Percentiles rank a stretch among this genome's conserved stretches.
Conservation (phyloP, 1,284 basidiomycete species). For the Sporisorium sorghi region DNA sequence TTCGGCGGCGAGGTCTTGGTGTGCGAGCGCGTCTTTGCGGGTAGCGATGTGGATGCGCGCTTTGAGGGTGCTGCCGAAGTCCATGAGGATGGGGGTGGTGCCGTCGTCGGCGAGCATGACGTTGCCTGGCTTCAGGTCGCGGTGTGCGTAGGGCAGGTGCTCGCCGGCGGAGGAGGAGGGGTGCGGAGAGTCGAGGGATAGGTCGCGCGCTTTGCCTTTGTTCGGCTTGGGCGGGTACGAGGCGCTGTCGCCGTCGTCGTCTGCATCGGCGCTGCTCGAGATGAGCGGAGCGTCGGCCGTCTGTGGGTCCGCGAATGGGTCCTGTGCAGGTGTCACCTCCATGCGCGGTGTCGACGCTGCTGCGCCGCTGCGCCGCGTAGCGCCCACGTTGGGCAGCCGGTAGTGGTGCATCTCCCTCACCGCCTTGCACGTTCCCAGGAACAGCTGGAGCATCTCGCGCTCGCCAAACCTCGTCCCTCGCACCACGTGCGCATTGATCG, state of each 20-base stretch:
- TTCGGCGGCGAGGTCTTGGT: slow-evolving; percentile 67
- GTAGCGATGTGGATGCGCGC: slow-evolving; percentile 83
- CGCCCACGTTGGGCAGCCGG: slow-evolving; percentile 49
- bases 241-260: slow-evolving; percentile 71
- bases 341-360: slow-evolving; percentile 25
- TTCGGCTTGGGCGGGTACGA: slow-evolving; percentile 55
- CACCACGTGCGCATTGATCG: slow-evolving; percentile 86
- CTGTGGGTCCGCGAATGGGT: slow-evolving; percentile 41
- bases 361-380: slow-evolving; percentile 21
- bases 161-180: too few species aligned
- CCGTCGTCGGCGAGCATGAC: slow-evolving; percentile 96
- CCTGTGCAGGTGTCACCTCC: slow-evolving; percentile 41
- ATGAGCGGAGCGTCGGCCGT: slow-evolving; percentile 54
- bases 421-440: slow-evolving; percentile 92
- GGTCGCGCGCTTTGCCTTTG: slow-evolving; percentile 45
- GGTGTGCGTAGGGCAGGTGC: slow-evolving; percentile 86
- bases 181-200: slow-evolving; percentile 13
- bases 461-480: slow-evolving; percentile 87
- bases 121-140: slow-evolving; percentile 95
- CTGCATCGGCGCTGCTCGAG: slow-evolving; percentile 65
- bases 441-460: slow-evolving; percentile 85
- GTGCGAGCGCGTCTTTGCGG: slow-evolving; percentile 79
- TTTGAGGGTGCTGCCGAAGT: slow-evolving; percentile 89
- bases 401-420: slow-evolving; percentile 88
- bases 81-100: slow-evolving; percentile 84